These are phyloP conservation scores for Gnomoniopsis sp. DNA, from an alignment of 2,329 filamentous ascomycete genomes.

Conservation along the genomic window DNA sequence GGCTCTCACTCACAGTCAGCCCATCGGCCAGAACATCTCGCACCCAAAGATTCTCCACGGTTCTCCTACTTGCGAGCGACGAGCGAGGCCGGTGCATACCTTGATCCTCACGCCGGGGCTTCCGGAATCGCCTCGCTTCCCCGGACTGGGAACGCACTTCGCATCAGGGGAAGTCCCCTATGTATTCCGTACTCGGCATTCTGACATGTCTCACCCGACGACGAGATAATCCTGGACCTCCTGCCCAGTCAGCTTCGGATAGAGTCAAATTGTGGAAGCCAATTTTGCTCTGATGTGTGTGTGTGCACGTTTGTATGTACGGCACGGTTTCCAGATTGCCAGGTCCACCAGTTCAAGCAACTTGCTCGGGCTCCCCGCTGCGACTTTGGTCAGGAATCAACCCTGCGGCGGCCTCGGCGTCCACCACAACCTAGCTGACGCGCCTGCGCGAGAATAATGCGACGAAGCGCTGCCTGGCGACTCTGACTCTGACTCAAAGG, in stretches of 20 bases:
- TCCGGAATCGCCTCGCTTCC: conserved; percentile 1
- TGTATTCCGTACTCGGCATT: background rate
- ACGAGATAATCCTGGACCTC: background rate
- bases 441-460: too few relatives aligned
- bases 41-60: background rate
- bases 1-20: conserved; percentile 5
- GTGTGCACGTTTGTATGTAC: too few relatives aligned
- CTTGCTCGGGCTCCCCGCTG: too few relatives aligned
- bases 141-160: conserved; percentile 2
- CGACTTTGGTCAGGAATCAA: too few relatives aligned
- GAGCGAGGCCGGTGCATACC: background rate
- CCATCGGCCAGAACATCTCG: conserved; percentile 5
- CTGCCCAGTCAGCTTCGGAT: background rate
- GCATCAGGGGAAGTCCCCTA: background rate
- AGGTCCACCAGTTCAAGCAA: too few relatives aligned
- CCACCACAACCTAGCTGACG: too few relatives aligned
- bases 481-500: too few relatives aligned
- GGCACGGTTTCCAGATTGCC: too few relatives aligned
- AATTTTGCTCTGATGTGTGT: background rate
- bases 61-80: background rate
- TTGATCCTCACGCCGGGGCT: background rate
- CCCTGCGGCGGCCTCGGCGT: too few relatives aligned
- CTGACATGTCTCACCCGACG: background rate
- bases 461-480: too few relatives aligned
- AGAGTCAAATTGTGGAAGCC: background rate